Evolutionary conservation across 257 asterid genomes (phyloP).

Genomic region (Rhazya stricta): DNA sequence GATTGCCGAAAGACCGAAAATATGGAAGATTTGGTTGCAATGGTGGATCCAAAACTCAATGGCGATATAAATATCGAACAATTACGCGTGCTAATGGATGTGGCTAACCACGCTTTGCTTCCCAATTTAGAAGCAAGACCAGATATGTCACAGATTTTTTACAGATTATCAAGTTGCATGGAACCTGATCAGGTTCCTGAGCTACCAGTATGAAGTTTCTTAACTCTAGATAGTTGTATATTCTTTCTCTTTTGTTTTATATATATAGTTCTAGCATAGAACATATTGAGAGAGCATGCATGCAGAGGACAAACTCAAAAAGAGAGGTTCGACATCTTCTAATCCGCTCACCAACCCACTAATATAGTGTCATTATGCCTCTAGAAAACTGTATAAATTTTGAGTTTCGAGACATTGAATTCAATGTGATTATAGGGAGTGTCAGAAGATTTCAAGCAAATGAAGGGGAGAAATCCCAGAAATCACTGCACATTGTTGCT

Average conservation of each 20-base stretch:
- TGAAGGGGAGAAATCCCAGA: too few species aligned
- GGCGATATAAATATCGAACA: conserved; percentile 42
- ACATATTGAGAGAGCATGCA: neutral
- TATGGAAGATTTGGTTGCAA: conserved; percentile 31
- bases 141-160: conserved; percentile 54
- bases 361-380: too few species aligned
- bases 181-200: conserved; percentile 27
- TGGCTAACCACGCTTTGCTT: conserved; percentile 53
- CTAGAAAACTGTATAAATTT: too few species aligned
- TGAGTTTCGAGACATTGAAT: too few species aligned
- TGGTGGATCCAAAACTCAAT: conserved; percentile 55
- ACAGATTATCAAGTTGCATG: conserved; percentile 41
- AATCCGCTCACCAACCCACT: too few species aligned
- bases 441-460: too few species aligned
- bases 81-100: conserved; percentile 36
- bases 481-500: too few species aligned
- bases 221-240: neutral
- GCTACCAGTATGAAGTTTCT: conserved; percentile 18
- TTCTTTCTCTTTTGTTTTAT: neutral
- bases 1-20: conserved; percentile 41
- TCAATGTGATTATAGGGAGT: too few species aligned
- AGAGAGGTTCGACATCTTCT: too few species aligned
- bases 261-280: neutral
- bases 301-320: neutral
- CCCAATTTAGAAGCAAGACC: conserved; percentile 51